phyloP scores from a whole-genome alignment of 257 asterid species.

The Capsicum chinense region DNA sequence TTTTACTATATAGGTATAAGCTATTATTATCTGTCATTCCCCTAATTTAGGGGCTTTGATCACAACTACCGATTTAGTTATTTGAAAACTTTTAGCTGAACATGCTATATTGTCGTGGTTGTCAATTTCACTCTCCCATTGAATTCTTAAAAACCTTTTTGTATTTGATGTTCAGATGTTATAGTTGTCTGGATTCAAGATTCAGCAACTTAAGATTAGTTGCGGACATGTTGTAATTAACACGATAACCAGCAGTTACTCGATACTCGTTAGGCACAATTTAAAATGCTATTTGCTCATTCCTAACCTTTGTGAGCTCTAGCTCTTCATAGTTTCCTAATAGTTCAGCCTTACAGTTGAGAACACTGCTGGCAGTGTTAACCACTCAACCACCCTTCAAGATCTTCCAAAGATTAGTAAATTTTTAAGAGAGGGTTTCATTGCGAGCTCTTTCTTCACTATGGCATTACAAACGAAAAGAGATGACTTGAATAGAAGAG shows the following conservation, averaged over 20 bases:
- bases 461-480: not conserved
- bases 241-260: not conserved
- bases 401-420: not conserved
- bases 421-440: not conserved
- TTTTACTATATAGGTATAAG: not conserved
- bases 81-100: not conserved
- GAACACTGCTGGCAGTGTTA: not conserved
- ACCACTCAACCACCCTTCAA: not conserved
- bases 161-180: not conserved
- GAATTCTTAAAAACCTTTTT: not conserved
- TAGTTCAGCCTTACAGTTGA: too few relatives aligned
- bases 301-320: not conserved
- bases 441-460: not conserved
- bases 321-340: too few relatives aligned
- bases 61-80: not conserved
- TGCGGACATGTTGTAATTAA: not conserved
- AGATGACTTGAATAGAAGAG: not conserved
- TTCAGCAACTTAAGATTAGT: not conserved
- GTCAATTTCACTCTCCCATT: not conserved
- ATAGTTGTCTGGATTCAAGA: not conserved
- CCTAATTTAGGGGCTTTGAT: not conserved
- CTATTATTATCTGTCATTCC: not conserved
- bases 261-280: not conserved
- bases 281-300: not conserved
- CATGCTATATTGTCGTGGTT: not conserved